These are phyloP conservation scores for Atractiella rhizophila DNA, from an alignment of 768 basidiomycete species.

Conservation along the genomic window DNA sequence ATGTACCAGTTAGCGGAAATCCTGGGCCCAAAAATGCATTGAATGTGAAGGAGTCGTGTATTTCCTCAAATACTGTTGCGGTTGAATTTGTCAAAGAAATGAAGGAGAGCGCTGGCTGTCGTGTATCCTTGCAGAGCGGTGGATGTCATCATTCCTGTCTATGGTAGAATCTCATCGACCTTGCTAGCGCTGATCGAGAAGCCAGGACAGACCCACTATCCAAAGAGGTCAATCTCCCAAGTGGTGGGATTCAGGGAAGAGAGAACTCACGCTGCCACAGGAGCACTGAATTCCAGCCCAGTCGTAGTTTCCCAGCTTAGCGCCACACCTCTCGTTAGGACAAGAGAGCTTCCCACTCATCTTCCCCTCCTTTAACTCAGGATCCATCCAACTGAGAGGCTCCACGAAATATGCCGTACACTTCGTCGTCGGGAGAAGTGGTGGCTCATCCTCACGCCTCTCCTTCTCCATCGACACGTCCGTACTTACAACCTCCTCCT, in stretches of 20 bases:
- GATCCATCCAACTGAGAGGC: conserved; percentile 91
- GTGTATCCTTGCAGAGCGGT: too few species aligned
- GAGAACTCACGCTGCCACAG: background rate
- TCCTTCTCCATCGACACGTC: too few species aligned
- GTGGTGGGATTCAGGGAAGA: background rate
- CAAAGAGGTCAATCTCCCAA: conserved; percentile 1
- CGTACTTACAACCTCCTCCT: too few species aligned
- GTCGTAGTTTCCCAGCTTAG: conserved; percentile 83
- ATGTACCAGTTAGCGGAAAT: too few species aligned
- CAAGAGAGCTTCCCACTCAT: conserved; percentile 72
- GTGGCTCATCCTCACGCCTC: conserved; percentile 7
- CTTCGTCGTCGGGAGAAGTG: conserved; percentile 12
- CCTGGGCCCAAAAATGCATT: too few species aligned
- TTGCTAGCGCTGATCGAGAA: conserved; percentile 11
- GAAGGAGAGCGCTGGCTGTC: too few species aligned
- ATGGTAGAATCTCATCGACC: conserved; percentile 14
- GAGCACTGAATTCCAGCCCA: conserved; percentile 44
- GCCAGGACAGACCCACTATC: conserved; percentile 15
- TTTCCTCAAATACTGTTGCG: too few species aligned
- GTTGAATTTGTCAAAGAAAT: too few species aligned
- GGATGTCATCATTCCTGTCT: too few species aligned
- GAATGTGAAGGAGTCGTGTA: too few species aligned
- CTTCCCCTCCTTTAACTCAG: conserved; percentile 44
- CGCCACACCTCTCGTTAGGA: conserved; percentile 68
- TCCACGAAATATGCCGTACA: conserved; percentile 97